Percentiles rank a stretch among this genome's conserved stretches.
Evolutionary conservation across 495 filamentous ascomycete genomes (phyloP).

Genomic region (Jackrogersella multiformis): DNA sequence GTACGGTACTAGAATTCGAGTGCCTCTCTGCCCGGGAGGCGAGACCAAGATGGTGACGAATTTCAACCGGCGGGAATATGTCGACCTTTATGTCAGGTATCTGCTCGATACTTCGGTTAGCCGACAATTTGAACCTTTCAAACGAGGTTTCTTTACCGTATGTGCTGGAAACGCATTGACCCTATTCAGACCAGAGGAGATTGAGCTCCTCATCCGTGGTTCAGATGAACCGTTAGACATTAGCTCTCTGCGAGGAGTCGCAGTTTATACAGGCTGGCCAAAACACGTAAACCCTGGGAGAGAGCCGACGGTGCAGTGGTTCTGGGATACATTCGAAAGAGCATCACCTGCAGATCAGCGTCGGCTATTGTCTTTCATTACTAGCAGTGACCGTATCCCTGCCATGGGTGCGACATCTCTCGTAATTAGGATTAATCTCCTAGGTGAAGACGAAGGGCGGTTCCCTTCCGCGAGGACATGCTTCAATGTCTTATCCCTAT

Average conservation of each 20-base stretch:
- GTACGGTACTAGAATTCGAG: conserved; percentile 72
- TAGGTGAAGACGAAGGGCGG: conserved; percentile 76
- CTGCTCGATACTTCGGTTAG: conserved; percentile 80
- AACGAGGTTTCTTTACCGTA: conserved; percentile 92
- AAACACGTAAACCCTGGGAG: conserved; percentile 49
- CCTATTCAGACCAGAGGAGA: conserved; percentile 93
- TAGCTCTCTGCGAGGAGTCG: conserved; percentile 75
- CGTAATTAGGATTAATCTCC: conserved; percentile 75
- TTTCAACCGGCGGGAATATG: conserved; percentile 84
- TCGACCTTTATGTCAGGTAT: conserved; percentile 85
- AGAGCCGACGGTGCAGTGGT: conserved; percentile 80
- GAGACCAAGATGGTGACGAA: conserved; percentile 84
- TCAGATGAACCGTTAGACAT: conserved; percentile 89
- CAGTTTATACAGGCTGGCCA: conserved; percentile 84
- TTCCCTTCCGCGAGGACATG: conserved; percentile 92
- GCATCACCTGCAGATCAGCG: conserved; percentile 75
- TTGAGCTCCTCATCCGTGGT: conserved; percentile 87
- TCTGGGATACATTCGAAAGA: conserved; percentile 82
- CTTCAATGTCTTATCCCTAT: conserved; percentile 85
- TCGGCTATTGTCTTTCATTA: conserved; percentile 85
- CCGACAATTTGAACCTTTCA: conserved; percentile 94
- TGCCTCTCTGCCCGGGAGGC: conserved; percentile 80
- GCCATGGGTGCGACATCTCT: conserved; percentile 89
- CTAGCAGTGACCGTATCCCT: conserved; percentile 91
- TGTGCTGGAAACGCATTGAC: conserved; percentile 90